Conservation (phyloP, 2,329 filamentous ascomycete species). For the Fusarium camptoceras region DNA sequence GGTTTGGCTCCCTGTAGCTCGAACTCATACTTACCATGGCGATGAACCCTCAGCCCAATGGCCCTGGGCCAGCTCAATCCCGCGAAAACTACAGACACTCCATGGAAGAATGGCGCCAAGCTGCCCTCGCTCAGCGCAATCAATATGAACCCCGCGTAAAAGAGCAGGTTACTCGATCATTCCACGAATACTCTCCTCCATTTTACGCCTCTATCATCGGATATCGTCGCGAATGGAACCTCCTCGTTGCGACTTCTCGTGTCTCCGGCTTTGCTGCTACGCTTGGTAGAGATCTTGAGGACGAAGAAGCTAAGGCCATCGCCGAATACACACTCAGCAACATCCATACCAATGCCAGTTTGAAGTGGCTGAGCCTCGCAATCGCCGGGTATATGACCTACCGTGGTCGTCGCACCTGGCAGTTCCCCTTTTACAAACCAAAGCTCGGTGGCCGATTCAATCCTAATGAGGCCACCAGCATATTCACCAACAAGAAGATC, state of each 20-base stretch:
- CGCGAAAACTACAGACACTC: conserved; percentile 44
- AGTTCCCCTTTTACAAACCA: conserved; percentile 48
- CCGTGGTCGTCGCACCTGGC: conserved; percentile 45
- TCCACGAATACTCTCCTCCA: conserved; percentile 50
- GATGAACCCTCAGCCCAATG: conserved; percentile 39
- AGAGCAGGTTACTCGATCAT: conserved; percentile 50
- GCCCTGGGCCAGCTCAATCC: conserved; percentile 25
- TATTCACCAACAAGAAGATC: conserved; percentile 46
- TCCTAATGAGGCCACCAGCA: conserved; percentile 45
- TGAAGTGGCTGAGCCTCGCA: conserved; percentile 45
- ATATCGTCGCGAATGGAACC: conserved; percentile 44
- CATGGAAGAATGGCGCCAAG: conserved; percentile 51
- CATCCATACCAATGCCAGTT: conserved; percentile 49
- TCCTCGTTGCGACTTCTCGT: conserved; percentile 46
- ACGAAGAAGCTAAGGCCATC: conserved; percentile 53
- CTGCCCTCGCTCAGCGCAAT: conserved; percentile 45
- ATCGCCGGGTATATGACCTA: conserved; percentile 47
- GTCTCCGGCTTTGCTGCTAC: conserved; percentile 48
- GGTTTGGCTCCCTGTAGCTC: not conserved
- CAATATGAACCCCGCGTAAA: conserved; percentile 48
- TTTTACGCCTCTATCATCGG: conserved; percentile 50
- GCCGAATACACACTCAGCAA: conserved; percentile 50
- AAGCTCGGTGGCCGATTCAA: conserved; percentile 45
- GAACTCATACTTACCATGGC: not conserved
- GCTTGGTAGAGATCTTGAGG: conserved; percentile 49